A percentile compares a stretch with the other conserved stretches of the same genome.
Conservation (phyloP, 192 early-diverging fungal species). For the Haplosporangium gracile region DNA sequence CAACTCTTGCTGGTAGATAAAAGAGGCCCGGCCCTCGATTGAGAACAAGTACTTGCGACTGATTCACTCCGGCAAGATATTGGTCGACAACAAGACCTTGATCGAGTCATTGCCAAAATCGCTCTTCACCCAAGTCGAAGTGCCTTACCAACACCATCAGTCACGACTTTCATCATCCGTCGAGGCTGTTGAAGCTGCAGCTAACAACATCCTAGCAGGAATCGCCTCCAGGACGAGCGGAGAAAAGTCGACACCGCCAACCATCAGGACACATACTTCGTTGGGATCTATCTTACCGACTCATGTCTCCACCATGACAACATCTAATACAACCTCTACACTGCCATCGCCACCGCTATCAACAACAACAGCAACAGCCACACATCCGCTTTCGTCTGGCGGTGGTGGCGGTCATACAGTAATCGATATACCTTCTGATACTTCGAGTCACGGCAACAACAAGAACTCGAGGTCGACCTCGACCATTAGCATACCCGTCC, state of each 20-base stretch:
- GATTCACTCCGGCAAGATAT: constrained; percentile 64
- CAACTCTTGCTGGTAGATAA: constrained; percentile 37
- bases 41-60: constrained; percentile 63
- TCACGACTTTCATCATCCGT: constrained; percentile 35
- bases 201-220: constrained; percentile 39
- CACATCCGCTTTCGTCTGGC: background rate
- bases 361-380: background rate
- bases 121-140: constrained; percentile 30
- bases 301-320: constrained; percentile 28
- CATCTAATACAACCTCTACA: constrained; percentile 9
- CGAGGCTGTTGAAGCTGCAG: constrained; percentile 39
- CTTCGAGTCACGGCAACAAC: background rate
- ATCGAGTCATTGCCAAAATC: constrained; percentile 52
- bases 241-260: constrained; percentile 7
- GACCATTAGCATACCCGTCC: constrained; percentile 51
- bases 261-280: constrained; percentile 21
- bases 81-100: constrained; percentile 52
- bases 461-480: background rate
- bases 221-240: constrained; percentile 38
- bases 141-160: constrained; percentile 23
- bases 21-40: constrained; percentile 33
- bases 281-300: constrained; percentile 38
- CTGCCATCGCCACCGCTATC: background rate
- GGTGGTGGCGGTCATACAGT: constrained; percentile 17
- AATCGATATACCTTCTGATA: constrained; percentile 17